phyloP scores from a whole-genome alignment of 805 yeast genomes.

The Metschnikowia santaceciliae region DNA sequence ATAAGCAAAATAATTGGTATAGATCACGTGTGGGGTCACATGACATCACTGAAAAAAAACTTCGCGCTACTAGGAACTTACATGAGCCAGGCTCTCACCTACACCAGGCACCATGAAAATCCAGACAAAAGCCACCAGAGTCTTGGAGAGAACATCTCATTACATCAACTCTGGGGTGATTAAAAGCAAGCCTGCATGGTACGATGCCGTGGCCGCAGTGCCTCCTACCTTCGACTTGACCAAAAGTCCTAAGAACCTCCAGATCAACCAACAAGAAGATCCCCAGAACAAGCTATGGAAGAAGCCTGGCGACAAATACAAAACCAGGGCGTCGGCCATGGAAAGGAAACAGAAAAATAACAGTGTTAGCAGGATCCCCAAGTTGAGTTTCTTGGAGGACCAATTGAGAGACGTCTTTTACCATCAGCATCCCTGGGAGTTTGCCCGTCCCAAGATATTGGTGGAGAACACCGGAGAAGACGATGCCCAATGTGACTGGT shows the following conservation, averaged over 20 bases:
- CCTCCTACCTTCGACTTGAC: slow-evolving; percentile 73
- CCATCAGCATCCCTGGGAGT: slow-evolving; percentile 97
- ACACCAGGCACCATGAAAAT: slow-evolving; percentile 48
- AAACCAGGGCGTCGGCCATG: slow-evolving; percentile 43
- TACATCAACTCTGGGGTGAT: slow-evolving; percentile 69
- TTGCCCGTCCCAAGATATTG: slow-evolving; percentile 81
- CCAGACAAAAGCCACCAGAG: slow-evolving; percentile 63
- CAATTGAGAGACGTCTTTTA: slow-evolving; percentile 76
- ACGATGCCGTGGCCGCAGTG: slow-evolving; percentile 70
- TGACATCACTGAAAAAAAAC: slow-evolving; percentile 4
- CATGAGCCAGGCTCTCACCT: not conserved
- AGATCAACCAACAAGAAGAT: slow-evolving; percentile 25
- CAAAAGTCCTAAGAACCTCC: slow-evolving; percentile 38
- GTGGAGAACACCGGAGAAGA: slow-evolving; percentile 73
- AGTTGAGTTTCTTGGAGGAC: slow-evolving; percentile 67
- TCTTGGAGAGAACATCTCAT: slow-evolving; percentile 77
- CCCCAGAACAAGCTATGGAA: slow-evolving; percentile 21
- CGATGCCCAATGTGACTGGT: slow-evolving; percentile 64
- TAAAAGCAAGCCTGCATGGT: slow-evolving; percentile 81
- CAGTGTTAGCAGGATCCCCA: slow-evolving; percentile 46
- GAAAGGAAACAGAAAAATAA: slow-evolving; percentile 37
- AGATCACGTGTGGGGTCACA: slow-evolving; percentile 4
- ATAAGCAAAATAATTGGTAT: too few species aligned
- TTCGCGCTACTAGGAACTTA: not conserved
- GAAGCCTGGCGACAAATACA: slow-evolving; percentile 25